A percentile compares a stretch with the other conserved stretches of the same genome.
Conservation (phyloP, 2,329 filamentous ascomycete genomes). For the Microsporum audouinii region DNA sequence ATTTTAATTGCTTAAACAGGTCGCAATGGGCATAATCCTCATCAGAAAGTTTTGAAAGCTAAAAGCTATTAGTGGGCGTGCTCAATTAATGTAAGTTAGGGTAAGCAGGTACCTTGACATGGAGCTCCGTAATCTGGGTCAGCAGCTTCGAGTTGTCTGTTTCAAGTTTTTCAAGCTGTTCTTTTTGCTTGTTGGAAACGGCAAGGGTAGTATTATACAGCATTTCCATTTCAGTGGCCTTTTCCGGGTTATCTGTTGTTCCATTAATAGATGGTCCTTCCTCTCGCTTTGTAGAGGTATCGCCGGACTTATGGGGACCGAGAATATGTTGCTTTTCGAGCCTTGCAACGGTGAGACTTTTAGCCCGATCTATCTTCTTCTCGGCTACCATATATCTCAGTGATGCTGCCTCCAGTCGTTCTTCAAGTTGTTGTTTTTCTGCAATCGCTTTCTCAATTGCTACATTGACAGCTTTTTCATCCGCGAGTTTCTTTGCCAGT, state of each 20-base stretch:
- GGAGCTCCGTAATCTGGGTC: constrained; percentile 68
- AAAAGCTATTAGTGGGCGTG: constrained; percentile 15
- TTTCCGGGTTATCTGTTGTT: constrained; percentile 26
- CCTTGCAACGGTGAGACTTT: constrained; percentile 81
- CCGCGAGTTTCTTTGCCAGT: constrained; percentile 61
- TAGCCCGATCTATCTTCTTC: constrained; percentile 80
- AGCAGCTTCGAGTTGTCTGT: constrained; percentile 62
- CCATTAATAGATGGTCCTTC: constrained; percentile 46
- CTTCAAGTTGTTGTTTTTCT: constrained; percentile 75
- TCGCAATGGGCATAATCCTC: constrained; percentile 91
- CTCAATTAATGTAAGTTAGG: background rate
- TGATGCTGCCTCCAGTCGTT: constrained; percentile 78
- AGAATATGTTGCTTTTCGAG: constrained; percentile 79
- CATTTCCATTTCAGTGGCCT: constrained; percentile 58
- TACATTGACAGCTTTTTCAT: constrained; percentile 68
- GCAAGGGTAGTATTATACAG: constrained; percentile 69
- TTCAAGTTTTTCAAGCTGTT: constrained; percentile 71
- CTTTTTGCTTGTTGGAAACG: constrained; percentile 68
- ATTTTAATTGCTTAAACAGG: constrained; percentile 82
- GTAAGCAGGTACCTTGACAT: constrained; percentile 38
- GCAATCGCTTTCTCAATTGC: constrained; percentile 62
- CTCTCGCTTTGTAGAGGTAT: constrained; percentile 39
- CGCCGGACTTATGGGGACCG: constrained; percentile 42
- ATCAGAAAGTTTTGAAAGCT: constrained; percentile 64
- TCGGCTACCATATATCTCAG: constrained; percentile 90